These are phyloP conservation scores for Diplotaxis tenuifolia DNA, from an alignment of 345 rosid genomes.

Conservation along the genomic window DNA sequence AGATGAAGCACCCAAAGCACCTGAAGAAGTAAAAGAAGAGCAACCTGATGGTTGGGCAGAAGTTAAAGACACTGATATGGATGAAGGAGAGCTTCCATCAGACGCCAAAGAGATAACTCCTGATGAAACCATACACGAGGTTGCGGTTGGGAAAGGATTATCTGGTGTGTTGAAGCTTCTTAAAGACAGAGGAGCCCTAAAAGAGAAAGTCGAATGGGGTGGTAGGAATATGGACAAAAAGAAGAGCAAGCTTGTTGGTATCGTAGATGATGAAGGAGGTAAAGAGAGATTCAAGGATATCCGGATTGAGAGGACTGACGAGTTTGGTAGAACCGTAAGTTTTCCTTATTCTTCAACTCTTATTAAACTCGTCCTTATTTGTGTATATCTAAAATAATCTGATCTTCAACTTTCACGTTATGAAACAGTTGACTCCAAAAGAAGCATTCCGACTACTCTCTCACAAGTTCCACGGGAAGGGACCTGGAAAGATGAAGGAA, in stretches of 20 bases:
- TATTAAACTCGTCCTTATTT: not conserved
- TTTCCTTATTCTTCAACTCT: constrained; percentile 15
- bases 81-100: constrained; percentile 46
- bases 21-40: constrained; percentile 54
- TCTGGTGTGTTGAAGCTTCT: constrained; percentile 82
- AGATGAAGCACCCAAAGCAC: constrained; percentile 63
- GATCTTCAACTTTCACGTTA: not conserved
- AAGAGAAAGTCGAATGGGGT: constrained; percentile 91
- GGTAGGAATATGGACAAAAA: constrained; percentile 99
- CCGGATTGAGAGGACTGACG: constrained; percentile 87
- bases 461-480: constrained; percentile 96
- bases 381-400: not conserved
- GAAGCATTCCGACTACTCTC: constrained; percentile 84
- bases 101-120: constrained; percentile 63
- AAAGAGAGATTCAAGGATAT: constrained; percentile 63
- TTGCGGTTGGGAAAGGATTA: constrained; percentile 84
- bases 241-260: constrained; percentile 93
- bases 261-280: constrained; percentile 47
- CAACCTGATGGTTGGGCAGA: constrained; percentile 65
- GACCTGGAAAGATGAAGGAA: constrained; percentile 98
- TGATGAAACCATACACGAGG: constrained; percentile 84
- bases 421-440: constrained; percentile 80
- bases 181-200: constrained; percentile 87
- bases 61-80: constrained; percentile 48
- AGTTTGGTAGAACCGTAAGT: constrained; percentile 95